Base-by-base conservation (phyloP, 2,329 filamentous ascomycete species). In the Colletotrichum theobromicola region DNA sequence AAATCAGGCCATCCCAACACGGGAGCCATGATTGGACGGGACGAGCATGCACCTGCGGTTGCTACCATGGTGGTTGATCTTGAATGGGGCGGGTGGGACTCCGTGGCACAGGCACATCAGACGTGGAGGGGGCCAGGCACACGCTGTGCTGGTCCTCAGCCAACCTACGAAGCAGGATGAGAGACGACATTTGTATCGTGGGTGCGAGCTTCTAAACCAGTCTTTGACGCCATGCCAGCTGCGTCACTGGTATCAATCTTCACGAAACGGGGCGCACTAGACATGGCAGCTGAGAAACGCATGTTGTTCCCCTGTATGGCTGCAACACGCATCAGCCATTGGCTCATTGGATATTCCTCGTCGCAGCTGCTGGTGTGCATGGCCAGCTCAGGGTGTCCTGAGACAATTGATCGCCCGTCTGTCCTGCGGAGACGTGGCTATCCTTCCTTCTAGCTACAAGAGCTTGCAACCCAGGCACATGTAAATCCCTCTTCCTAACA, bases 371-470 rank as follows among this genome's bases (percentile, higher is more conserved):
- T 64, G 42, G 55, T 21, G 50, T 72, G 68, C 72, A 72, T 63
- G 68, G 62, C 62, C 72, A 75, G 57, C 72, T 75, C 62, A 72
- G 57, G 57, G 63, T 60, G 62, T 46, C 72, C 63, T 67, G 57
- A 72, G 72, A 74, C 68, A 67, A 18, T 32, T 62, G 62, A 72
- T 75, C 68, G 68, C 68, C 68, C 67, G 55, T 57, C 28, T 37
- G 42, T 63, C 53, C 58, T 67, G 72, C 62, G 72, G 72, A 66
- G 68, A 72, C 62, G 46, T 58, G 62, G 62, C 68, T 74, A 26
- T 42, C 32, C 34, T 28, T 69, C 15, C 32, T 50, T 50, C 42
- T 8, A 62, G 30, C 24, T 63, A 53, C 72, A 67, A 63, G 68
- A 72, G 69, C 72, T 72, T 30, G 35, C 42, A 63, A 67, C 37